Percentiles rank a stretch among this genome's conserved stretches.
phyloP scores from a whole-genome alignment of 805 yeast genomes.

The Yamadazyma nakazawae region DNA sequence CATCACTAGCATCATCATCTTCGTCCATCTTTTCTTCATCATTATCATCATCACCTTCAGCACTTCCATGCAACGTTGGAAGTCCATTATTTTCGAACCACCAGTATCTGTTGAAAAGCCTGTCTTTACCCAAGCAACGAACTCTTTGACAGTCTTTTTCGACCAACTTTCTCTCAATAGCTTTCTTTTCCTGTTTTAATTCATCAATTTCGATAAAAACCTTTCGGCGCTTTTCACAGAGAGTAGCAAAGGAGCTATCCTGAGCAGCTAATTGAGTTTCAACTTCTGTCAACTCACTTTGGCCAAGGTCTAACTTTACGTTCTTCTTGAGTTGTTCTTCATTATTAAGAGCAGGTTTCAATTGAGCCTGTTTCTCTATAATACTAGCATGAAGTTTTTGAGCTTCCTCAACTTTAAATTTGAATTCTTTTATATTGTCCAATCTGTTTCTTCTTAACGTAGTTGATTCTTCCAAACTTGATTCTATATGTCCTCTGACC shows the following conservation, averaged over 20 bases:
- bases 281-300: conserved; percentile 40
- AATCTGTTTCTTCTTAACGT: conserved; percentile 61
- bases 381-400: conserved; percentile 28
- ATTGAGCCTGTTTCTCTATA: conserved; percentile 13
- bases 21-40: conserved; percentile 22
- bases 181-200: conserved; percentile 45
- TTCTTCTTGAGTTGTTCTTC: conserved; percentile 18
- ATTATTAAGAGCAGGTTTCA: not conserved
- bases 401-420: conserved; percentile 49
- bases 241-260: conserved; percentile 41
- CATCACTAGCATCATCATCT: conserved; percentile 44
- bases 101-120: conserved; percentile 86
- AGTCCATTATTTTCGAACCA: conserved; percentile 91
- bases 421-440: conserved; percentile 62
- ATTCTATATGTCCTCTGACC: conserved; percentile 64
- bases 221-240: conserved; percentile 46
- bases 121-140: conserved; percentile 73
- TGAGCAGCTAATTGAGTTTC: conserved; percentile 38
- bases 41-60: conserved; percentile 38
- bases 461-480: conserved; percentile 62
- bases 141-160: conserved; percentile 78
- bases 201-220: conserved; percentile 41
- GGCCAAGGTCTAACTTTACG: conserved; percentile 23
- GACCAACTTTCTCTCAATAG: conserved; percentile 57
- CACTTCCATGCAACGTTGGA: conserved; percentile 48